phyloP scores from a whole-genome alignment of 1,139 yeast genomes.

The Candida sanyaensis region DNA sequence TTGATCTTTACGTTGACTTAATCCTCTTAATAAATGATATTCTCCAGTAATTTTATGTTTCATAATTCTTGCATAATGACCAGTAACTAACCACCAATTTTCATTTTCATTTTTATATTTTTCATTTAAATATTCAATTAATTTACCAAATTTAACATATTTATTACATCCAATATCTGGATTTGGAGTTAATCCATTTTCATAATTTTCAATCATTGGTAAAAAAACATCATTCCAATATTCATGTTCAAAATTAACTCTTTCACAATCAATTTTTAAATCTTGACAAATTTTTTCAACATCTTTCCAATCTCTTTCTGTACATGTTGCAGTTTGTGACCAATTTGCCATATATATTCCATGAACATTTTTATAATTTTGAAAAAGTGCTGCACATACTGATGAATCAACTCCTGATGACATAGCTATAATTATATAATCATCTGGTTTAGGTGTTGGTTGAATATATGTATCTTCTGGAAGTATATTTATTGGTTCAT shows the following conservation, averaged over 20 bases:
- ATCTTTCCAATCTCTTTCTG: slow-evolving; percentile 88
- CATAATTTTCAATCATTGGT: slow-evolving; percentile 82
- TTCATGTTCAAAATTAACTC: slow-evolving; percentile 84
- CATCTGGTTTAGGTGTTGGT: slow-evolving; percentile 49
- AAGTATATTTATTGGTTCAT: slow-evolving; percentile 10
- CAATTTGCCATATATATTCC: slow-evolving; percentile 96
- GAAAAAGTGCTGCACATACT: slow-evolving; percentile 75
- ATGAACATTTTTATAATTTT: slow-evolving; percentile 51
- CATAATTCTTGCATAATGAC: slow-evolving; percentile 81
- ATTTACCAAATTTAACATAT: slow-evolving; percentile 81
- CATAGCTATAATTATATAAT: slow-evolving; percentile 82
- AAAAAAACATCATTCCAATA: slow-evolving; percentile 91
- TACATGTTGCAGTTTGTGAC: slow-evolving; percentile 70
- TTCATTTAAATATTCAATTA: slow-evolving; percentile 54
- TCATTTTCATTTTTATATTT: slow-evolving; percentile 22
- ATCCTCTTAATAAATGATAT: slow-evolving; percentile 58
- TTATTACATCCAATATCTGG: slow-evolving; percentile 92
- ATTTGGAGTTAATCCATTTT: slow-evolving; percentile 82
- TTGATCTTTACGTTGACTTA: slow-evolving; percentile 74
- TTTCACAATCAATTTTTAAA: slow-evolving; percentile 65
- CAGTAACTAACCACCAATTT: slow-evolving; percentile 88
- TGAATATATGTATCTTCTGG: slow-evolving; percentile 28
- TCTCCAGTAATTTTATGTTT: slow-evolving; percentile 27
- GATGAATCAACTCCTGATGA: slow-evolving; percentile 97
- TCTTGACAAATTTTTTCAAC: slow-evolving; percentile 66